A percentile compares a stretch with the other conserved stretches of the same genome.
Evolutionary conservation across 2,329 filamentous ascomycete species (phyloP).

Genomic region (Elsinoe ampelina): DNA sequence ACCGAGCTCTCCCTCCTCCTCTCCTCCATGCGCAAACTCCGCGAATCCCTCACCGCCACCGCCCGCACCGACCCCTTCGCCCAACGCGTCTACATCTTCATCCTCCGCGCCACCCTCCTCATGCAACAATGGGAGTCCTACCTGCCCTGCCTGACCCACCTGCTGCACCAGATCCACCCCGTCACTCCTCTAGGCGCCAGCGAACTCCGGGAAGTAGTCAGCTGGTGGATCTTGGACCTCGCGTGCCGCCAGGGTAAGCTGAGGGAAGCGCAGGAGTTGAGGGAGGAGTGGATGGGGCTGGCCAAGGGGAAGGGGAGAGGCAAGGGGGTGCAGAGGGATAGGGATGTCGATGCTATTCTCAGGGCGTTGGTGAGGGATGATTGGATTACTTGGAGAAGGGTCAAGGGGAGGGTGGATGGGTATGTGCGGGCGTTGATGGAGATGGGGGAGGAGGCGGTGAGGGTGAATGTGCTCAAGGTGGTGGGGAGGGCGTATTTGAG

Average conservation of each 20-base stretch:
- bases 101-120: conserved; percentile 73
- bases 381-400: conserved; percentile 67
- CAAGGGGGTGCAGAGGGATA: conserved; percentile 58
- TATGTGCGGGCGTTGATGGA: conserved; percentile 72
- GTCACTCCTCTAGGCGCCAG: conserved; percentile 55
- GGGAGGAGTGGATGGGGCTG: conserved; percentile 43
- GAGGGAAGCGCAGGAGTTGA: conserved; percentile 60
- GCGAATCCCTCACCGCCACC: conserved; percentile 78
- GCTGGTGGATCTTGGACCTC: conserved; percentile 77
- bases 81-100: conserved; percentile 84
- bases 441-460: conserved; percentile 66
- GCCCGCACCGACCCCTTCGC: conserved; percentile 71
- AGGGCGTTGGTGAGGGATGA: conserved; percentile 68
- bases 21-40: conserved; percentile 78
- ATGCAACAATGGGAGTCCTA: conserved; percentile 80
- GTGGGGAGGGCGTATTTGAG: conserved; percentile 72
- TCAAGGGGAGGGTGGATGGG: conserved; percentile 65
- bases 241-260: conserved; percentile 75
- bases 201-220: conserved; percentile 69
- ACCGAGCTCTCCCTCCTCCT: conserved; percentile 62
- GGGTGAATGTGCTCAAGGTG: conserved; percentile 73
- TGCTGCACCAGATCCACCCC: conserved; percentile 63
- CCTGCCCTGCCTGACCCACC: conserved; percentile 72
- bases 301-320: conserved; percentile 63
- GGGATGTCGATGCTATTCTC: conserved; percentile 60